A percentile compares a stretch with the other conserved stretches of the same genome.
Conservation (phyloP, 148 eudicot species). For the Cornus kousa region DNA sequence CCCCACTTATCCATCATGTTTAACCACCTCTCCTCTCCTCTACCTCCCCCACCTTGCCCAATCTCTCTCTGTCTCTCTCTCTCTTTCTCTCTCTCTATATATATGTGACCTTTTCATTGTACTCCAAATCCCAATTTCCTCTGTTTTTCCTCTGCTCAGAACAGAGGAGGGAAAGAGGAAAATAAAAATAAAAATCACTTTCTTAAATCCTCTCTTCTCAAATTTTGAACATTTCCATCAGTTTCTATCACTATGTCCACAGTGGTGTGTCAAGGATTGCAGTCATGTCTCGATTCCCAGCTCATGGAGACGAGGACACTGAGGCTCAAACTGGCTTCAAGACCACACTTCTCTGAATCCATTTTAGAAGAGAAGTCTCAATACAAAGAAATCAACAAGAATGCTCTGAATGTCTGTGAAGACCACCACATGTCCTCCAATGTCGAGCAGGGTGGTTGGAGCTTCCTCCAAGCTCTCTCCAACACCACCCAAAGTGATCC, state of each 20-base stretch:
- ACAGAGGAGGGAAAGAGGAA: not conserved
- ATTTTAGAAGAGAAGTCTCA: not conserved
- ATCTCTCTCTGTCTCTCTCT: not conserved
- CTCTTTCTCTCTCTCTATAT: not conserved
- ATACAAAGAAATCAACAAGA: not conserved
- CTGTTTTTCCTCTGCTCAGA: not conserved
- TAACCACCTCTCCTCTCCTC: conserved; percentile 11
- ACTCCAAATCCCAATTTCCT: not conserved
- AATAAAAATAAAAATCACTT: not conserved
- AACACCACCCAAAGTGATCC: not conserved
- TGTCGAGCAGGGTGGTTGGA: conserved; percentile 18
- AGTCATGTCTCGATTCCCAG: conserved; percentile 35
- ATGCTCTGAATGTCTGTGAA: not conserved
- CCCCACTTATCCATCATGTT: conserved; percentile 35
- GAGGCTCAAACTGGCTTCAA: conserved; percentile 38
- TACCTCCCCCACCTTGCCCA: not conserved
- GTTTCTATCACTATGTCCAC: conserved; percentile 39
- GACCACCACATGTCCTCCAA: conserved; percentile 2
- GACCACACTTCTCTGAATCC: not conserved
- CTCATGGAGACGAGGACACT: conserved; percentile 24
- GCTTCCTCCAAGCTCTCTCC: conserved; percentile 31
- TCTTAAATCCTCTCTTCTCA: not conserved
- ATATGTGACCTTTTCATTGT: not conserved
- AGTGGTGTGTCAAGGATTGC: conserved; percentile 40
- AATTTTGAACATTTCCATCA: not conserved